phyloP scores from a whole-genome alignment of 2,329 filamentous ascomycete species.

The Remersonia thermophila region DNA sequence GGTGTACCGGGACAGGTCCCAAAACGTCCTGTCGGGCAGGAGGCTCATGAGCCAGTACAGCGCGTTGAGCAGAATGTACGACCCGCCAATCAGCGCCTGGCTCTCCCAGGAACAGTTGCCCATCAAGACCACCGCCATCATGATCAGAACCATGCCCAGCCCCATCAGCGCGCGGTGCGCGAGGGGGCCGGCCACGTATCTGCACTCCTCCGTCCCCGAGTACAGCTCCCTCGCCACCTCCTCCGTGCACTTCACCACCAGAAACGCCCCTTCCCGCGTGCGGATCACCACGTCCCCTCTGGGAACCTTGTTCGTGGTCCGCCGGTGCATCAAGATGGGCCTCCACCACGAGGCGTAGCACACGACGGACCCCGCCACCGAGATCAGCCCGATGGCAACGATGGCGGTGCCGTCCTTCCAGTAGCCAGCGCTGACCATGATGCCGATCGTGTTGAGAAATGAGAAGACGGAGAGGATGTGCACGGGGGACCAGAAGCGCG shows the following conservation, averaged over 20 bases:
- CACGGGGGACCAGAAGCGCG: constrained; percentile 37
- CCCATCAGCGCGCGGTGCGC: constrained; percentile 43
- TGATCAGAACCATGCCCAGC: constrained; percentile 45
- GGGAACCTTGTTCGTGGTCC: constrained; percentile 36
- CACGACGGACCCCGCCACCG: constrained; percentile 39
- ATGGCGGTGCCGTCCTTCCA: constrained; percentile 39
- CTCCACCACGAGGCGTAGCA: constrained; percentile 47
- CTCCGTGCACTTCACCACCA: constrained; percentile 45
- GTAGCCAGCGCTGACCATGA: constrained; percentile 30
- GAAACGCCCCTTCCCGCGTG: constrained; percentile 47
- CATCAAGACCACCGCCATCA: constrained; percentile 47
- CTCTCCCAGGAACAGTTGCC: constrained; percentile 50
- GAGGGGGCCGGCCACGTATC: constrained; percentile 32
- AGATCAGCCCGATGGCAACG: constrained; percentile 39
- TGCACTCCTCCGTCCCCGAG: constrained; percentile 46
- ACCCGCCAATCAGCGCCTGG: constrained; percentile 44
- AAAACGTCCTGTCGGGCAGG: constrained; percentile 36
- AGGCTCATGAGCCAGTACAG: constrained; percentile 46
- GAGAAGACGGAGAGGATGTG: constrained; percentile 42
- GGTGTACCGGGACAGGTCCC: constrained; percentile 44
- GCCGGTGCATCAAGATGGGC: constrained; percentile 40
- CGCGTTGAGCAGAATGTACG: constrained; percentile 48
- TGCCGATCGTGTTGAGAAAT: constrained; percentile 34
- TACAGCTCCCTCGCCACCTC: constrained; percentile 52
- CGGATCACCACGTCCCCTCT: constrained; percentile 48